phyloP scores from a whole-genome alignment of 495 filamentous ascomycete species.

The Hypoxylon perforatum region DNA sequence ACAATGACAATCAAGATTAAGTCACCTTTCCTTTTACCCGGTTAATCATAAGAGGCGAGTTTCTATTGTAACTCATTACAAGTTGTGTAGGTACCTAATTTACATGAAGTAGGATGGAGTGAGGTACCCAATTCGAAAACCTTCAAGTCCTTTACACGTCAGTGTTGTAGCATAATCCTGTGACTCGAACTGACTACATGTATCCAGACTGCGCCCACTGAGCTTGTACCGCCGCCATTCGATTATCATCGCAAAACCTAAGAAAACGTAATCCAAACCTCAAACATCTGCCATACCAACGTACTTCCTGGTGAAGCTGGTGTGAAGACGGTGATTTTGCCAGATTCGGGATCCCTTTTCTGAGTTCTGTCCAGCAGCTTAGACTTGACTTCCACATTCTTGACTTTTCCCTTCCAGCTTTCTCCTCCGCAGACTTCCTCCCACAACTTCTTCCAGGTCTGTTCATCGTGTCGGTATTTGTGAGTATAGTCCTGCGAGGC shows the following conservation, averaged over 20 bases:
- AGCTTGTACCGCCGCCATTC: too few species aligned
- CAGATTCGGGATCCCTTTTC: slow-evolving; percentile 8
- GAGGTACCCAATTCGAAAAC: too few species aligned
- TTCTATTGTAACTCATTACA: too few species aligned
- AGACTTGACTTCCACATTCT: slow-evolving; percentile 32
- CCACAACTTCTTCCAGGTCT: slow-evolving; percentile 40
- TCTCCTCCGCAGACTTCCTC: slow-evolving; percentile 22
- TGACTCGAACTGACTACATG: too few species aligned
- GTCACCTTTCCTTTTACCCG: too few species aligned
- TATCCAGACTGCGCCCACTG: too few species aligned
- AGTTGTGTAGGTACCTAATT: too few species aligned
- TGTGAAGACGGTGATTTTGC: slow-evolving; percentile 11
- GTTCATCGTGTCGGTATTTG: slow-evolving; percentile 22
- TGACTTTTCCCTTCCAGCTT: slow-evolving; percentile 29
- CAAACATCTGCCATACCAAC: slow-evolving; percentile 37
- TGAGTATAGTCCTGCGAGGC: slow-evolving; percentile 1
- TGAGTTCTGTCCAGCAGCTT: slow-evolving; percentile 21
- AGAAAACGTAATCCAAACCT: slow-evolving; percentile 41
- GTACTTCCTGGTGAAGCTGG: slow-evolving; percentile 4
- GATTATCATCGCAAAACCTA: background rate
- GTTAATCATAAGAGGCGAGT: too few species aligned
- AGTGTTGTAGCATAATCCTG: too few species aligned
- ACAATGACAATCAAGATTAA: too few species aligned
- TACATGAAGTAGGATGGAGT: too few species aligned
- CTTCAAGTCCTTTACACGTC: too few species aligned